Evolutionary conservation across 495 filamentous ascomycete genomes (phyloP).

Genomic region (Aspergillus ellipticus): DNA sequence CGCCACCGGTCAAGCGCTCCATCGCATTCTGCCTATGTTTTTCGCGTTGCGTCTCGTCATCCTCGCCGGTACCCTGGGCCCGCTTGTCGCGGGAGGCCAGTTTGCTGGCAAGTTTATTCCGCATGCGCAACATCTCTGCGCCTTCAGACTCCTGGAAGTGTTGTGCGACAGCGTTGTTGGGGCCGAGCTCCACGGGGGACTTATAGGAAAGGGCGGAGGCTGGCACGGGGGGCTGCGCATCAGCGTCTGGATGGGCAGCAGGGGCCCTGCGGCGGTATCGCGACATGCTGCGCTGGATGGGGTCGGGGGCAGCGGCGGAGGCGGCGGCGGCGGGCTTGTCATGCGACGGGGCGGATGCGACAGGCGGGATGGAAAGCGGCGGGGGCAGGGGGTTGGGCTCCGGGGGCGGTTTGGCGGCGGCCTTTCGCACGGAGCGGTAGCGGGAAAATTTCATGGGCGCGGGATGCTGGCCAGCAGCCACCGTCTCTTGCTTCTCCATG

Average conservation of each 20-base stretch:
- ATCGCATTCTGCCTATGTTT: conserved; percentile 34
- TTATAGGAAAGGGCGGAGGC: conserved; percentile 18
- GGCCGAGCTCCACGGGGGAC: conserved; percentile 1
- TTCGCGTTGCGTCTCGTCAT: conserved; percentile 44
- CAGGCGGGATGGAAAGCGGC: conserved; percentile 5
- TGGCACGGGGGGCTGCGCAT: conserved; percentile 22
- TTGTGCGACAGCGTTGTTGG: not conserved
- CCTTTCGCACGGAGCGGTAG: conserved; percentile 32
- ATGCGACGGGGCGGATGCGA: conserved; percentile 9
- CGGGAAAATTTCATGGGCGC: conserved; percentile 33
- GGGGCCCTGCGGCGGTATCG: conserved; percentile 49
- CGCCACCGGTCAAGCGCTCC: conserved; percentile 33
- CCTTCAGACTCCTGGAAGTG: not conserved
- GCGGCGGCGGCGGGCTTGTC: not conserved
- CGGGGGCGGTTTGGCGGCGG: conserved; percentile 19
- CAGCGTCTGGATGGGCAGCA: conserved; percentile 19
- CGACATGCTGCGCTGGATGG: conserved; percentile 55
- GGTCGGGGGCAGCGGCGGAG: not conserved
- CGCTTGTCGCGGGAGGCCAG: conserved; percentile 1
- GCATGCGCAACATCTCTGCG: not conserved
- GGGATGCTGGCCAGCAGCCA: conserved; percentile 12
- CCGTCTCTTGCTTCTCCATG: conserved; percentile 19
- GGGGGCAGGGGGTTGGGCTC: conserved; percentile 6
- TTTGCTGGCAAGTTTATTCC: not conserved
- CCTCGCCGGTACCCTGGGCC: conserved; percentile 14